These are phyloP conservation scores for Pseudohyphozyma bogoriensis DNA, from an alignment of 768 basidiomycete species.

Conservation along the genomic window DNA sequence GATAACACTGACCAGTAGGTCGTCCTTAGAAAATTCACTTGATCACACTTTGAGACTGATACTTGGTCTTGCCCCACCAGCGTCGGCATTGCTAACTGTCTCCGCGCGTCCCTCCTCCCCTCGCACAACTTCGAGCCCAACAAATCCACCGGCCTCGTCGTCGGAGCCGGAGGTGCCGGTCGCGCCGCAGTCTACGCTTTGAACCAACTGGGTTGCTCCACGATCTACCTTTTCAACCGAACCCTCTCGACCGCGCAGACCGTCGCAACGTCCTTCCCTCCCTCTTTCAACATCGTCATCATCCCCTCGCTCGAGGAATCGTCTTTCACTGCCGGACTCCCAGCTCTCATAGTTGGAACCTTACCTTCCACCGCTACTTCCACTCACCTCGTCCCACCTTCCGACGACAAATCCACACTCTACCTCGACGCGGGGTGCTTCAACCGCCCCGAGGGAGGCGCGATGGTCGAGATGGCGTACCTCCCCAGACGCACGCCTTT, in stretches of 20 bases:
- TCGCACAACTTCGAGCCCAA: constrained; percentile 22
- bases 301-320: constrained; percentile 45
- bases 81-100: background rate
- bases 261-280: constrained; percentile 57
- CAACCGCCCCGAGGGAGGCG: constrained; percentile 51
- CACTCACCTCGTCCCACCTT: constrained; percentile 34
- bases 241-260: constrained; percentile 59
- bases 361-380: constrained; percentile 62
- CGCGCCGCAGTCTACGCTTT: constrained; percentile 88
- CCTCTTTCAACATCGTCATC: constrained; percentile 49
- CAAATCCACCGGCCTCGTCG: constrained; percentile 56
- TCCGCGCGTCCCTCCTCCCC: background rate
- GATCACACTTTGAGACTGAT: background rate
- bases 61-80: too few species aligned
- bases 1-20: constrained; percentile 84
- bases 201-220: constrained; percentile 52
- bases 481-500: constrained; percentile 72
- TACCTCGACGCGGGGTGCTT: constrained; percentile 46
- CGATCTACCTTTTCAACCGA: constrained; percentile 77
- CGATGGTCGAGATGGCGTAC: constrained; percentile 85
- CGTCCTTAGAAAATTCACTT: background rate
- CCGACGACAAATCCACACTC: constrained; percentile 16
- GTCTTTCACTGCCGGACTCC: constrained; percentile 36
- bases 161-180: constrained; percentile 88
- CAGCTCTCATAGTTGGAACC: constrained; percentile 72